These are phyloP conservation scores for Fusarium sp. DNA, from an alignment of 2,329 filamentous ascomycete genomes.

Conservation along the genomic window DNA sequence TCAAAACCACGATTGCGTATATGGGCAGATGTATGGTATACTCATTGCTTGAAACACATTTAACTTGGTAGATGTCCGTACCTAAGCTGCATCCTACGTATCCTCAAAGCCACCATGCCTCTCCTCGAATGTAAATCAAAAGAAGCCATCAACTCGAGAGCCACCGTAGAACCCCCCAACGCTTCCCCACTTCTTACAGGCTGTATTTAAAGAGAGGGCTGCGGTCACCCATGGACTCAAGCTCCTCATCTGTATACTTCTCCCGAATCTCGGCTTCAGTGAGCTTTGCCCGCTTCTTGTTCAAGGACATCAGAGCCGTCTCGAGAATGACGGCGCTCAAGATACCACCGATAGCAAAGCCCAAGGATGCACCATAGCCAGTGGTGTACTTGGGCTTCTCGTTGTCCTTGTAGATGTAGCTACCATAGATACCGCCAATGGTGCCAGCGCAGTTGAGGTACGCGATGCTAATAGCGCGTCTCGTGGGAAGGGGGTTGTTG, in stretches of 20 bases:
- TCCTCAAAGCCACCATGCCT: neutral
- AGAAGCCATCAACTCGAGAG: neutral
- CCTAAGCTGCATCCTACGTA: neutral
- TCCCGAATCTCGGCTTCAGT: slow-evolving; percentile 42
- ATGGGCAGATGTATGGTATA: neutral
- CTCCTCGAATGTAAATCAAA: neutral
- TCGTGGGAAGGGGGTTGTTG: slow-evolving; percentile 50
- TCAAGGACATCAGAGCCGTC: slow-evolving; percentile 32
- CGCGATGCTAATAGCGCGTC: slow-evolving; percentile 51
- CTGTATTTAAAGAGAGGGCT: slow-evolving; percentile 42
- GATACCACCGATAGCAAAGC: slow-evolving; percentile 34
- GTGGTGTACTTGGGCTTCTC: slow-evolving; percentile 44
- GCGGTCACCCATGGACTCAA: slow-evolving; percentile 48
- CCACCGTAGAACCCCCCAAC: neutral
- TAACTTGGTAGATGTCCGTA: no score
- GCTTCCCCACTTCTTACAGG: neutral
- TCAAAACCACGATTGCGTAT: neutral
- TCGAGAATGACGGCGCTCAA: slow-evolving; percentile 33
- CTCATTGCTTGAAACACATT: no score
- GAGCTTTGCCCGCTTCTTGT: slow-evolving; percentile 41
- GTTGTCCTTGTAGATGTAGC: slow-evolving; percentile 39
- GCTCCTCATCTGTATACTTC: slow-evolving; percentile 47
- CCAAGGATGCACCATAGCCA: slow-evolving; percentile 41
- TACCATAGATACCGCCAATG: slow-evolving; percentile 40
- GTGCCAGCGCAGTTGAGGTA: slow-evolving; percentile 46